These are phyloP conservation scores for Cicer bijugum DNA, from an alignment of 306 rosid species.

Conservation along the genomic window DNA sequence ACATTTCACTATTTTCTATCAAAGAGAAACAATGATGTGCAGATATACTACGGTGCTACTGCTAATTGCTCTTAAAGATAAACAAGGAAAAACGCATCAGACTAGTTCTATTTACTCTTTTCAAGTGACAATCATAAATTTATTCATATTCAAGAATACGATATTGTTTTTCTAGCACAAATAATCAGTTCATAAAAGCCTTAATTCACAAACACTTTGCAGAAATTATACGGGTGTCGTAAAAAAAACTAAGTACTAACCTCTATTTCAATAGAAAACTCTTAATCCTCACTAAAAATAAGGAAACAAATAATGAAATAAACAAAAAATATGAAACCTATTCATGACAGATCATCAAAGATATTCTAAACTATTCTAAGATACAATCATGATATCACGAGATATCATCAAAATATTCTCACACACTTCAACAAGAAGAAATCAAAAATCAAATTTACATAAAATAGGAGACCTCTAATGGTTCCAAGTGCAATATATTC, in stretches of 20 bases:
- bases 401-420: background rate
- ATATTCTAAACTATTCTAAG: background rate
- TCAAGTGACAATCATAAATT: conserved; percentile 4
- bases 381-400: background rate
- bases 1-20: conserved; percentile 3
- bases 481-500: conserved; percentile 82
- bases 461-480: conserved; percentile 63
- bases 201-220: background rate
- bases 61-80: conserved; percentile 9
- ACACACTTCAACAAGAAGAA: conserved; percentile 21
- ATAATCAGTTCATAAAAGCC: conserved; percentile 33
- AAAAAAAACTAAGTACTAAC: background rate
- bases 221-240: background rate
- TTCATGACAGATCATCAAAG: conserved; percentile 9
- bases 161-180: conserved; percentile 25
- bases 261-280: conserved; percentile 17
- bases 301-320: conserved; percentile 11
- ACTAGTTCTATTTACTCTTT: conserved; percentile 5
- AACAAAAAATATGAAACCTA: conserved; percentile 2
- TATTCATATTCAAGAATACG: conserved; percentile 4
- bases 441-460: conserved; percentile 27
- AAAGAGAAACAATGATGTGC: conserved; percentile 16
- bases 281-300: background rate
- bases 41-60: conserved; percentile 5
- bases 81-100: background rate